Evolutionary conservation across 164 flowering plant species (phyloP).

Genomic region (Euptelea pleiosperma): DNA sequence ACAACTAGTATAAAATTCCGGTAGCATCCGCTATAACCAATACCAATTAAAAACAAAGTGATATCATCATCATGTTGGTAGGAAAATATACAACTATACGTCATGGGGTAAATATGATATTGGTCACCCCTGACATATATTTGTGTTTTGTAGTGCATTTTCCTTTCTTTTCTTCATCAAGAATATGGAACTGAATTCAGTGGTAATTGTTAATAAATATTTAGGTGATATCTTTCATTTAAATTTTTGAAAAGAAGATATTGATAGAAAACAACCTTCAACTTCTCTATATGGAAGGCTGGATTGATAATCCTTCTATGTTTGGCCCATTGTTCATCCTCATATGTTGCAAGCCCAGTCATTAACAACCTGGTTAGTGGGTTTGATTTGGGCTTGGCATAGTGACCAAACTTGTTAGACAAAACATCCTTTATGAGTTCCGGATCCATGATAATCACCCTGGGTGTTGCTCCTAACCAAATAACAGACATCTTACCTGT

Average conservation of each 20-base stretch:
- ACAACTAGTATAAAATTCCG: conserved; percentile 27
- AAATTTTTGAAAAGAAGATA: background rate
- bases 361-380: conserved; percentile 18
- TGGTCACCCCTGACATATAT: no score
- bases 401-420: conserved; percentile 18
- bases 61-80: background rate
- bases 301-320: conserved; percentile 51
- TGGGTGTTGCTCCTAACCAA: conserved; percentile 44
- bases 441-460: conserved; percentile 34
- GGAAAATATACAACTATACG: background rate
- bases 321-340: conserved; percentile 52
- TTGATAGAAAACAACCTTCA: conserved; percentile 36
- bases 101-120: background rate
- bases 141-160: no score
- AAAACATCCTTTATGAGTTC: conserved; percentile 34
- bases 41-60: background rate
- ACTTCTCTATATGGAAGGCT: conserved; percentile 45
- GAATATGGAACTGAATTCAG: no score
- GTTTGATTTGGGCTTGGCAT: conserved; percentile 18
- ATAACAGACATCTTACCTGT: conserved; percentile 37
- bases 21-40: conserved; percentile 27
- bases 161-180: no score
- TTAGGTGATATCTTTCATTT: background rate
- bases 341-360: conserved; percentile 22
- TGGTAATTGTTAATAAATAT: no score